phyloP scores from a whole-genome alignment of 2,329 filamentous ascomycete genomes.

The Juglanconis sp. region DNA sequence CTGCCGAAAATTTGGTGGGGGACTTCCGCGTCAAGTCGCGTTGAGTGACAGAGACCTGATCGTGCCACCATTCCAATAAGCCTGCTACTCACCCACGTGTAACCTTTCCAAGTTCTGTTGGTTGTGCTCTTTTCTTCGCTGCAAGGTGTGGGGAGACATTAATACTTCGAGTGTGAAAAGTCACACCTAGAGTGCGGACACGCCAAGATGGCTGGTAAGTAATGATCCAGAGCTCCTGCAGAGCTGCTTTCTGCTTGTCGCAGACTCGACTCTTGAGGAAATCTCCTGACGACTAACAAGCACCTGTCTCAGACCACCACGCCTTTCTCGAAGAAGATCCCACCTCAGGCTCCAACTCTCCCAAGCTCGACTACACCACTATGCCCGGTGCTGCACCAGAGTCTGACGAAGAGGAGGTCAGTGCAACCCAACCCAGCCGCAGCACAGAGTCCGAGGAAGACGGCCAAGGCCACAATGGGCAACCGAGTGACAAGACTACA shows the following conservation, averaged over 20 bases:
- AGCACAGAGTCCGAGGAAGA: conserved; percentile 29
- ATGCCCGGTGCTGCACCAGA: conserved; percentile 31
- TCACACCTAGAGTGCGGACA: background rate
- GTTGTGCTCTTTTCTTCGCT: background rate
- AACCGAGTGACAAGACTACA: conserved; percentile 13
- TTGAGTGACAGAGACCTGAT: background rate
- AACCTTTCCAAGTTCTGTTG: background rate
- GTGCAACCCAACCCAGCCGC: conserved; percentile 29
- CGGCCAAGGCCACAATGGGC: conserved; percentile 1
- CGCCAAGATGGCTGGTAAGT: conserved; percentile 21
- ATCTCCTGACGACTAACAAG: background rate
- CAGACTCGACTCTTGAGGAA: background rate
- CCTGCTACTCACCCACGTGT: conserved; percentile 1
- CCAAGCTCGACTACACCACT: conserved; percentile 28
- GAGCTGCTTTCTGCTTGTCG: background rate
- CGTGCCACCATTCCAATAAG: background rate
- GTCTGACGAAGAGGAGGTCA: conserved; percentile 35
- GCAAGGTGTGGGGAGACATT: background rate
- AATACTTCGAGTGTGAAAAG: background rate
- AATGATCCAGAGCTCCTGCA: background rate
- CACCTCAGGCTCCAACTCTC: conserved; percentile 33
- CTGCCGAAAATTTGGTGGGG: conserved; percentile 14
- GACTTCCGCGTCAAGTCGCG: conserved; percentile 1
- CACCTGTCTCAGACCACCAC: conserved; percentile 22
- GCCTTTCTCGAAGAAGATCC: conserved; percentile 27